Conservation (phyloP, 441 rosid genomes). For the Syzygium malaccense region DNA sequence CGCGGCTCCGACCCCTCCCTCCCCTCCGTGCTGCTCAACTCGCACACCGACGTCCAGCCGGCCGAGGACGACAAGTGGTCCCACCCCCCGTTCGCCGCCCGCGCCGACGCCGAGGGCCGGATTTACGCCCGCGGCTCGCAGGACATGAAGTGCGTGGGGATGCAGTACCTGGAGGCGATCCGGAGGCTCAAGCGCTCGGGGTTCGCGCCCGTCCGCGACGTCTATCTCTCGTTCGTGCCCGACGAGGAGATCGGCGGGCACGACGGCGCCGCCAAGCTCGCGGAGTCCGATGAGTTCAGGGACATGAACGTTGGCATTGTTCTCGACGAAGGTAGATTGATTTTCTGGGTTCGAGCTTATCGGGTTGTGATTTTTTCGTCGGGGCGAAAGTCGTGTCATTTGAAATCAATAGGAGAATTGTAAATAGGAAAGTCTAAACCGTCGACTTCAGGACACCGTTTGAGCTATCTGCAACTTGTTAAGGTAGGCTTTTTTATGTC, state of each 20-base stretch:
- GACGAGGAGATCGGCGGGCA: conserved; percentile 97
- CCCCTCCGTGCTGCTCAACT: conserved; percentile 74
- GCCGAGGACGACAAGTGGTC: conserved; percentile 73
- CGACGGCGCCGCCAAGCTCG: conserved; percentile 74
- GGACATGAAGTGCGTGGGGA: conserved; percentile 98
- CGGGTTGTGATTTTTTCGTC: not conserved
- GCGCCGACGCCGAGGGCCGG: conserved; percentile 60
- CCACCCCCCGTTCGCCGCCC: conserved; percentile 67
- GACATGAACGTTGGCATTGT: conserved; percentile 64
- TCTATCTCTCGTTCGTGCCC: conserved; percentile 71
- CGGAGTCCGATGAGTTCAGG: conserved; percentile 47
- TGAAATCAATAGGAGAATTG: not conserved
- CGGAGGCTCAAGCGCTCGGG: conserved; percentile 56
- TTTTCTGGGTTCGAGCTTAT: not conserved
- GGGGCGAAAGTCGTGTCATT: not conserved
- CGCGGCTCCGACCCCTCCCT: conserved; percentile 51
- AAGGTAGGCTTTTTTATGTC: not conserved
- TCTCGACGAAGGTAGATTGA: conserved; percentile 76
- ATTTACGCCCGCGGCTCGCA: conserved; percentile 91
- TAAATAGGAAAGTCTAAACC: not conserved
- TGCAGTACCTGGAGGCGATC: conserved; percentile 90
- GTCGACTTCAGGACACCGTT: not conserved
- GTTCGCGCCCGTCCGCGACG: conserved; percentile 56
- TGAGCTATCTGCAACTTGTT: not conserved
- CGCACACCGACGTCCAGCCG: conserved; percentile 96